phyloP scores from a whole-genome alignment of 2,329 filamentous ascomycete genomes.

The Aspergillus hortae region DNA sequence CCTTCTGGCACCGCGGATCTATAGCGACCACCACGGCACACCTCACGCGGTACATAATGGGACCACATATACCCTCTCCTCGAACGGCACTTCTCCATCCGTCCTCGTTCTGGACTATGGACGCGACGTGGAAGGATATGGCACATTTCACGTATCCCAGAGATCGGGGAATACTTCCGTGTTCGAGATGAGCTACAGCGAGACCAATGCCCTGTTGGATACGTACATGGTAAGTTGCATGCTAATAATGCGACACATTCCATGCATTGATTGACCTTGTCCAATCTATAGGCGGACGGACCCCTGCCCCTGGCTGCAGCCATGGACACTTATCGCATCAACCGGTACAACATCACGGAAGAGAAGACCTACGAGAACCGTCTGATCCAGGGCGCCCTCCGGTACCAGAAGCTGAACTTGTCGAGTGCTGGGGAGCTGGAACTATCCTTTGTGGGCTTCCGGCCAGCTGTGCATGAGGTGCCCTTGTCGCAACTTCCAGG shows the following conservation, averaged over 20 bases:
- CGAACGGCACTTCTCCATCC: neutral
- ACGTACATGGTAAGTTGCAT: slow-evolving; percentile 8
- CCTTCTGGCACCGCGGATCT: no score
- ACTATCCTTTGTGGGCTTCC: slow-evolving; percentile 26
- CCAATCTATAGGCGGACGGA: slow-evolving; percentile 16
- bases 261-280: neutral
- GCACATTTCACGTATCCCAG: slow-evolving; percentile 6
- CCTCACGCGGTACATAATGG: no score
- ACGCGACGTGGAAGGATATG: slow-evolving; percentile 11
- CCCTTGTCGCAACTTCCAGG: slow-evolving; percentile 7
- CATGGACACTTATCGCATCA: slow-evolving; percentile 37
- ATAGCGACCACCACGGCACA: no score
- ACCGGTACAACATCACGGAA: slow-evolving; percentile 31
- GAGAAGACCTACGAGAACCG: slow-evolving; percentile 23
- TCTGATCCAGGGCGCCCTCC: slow-evolving; percentile 36
- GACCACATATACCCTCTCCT: neutral
- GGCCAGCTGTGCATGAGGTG: slow-evolving; percentile 17
- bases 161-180: slow-evolving; percentile 7
- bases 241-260: neutral
- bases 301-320: slow-evolving; percentile 34
- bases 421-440: slow-evolving; percentile 26
- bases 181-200: slow-evolving; percentile 14
- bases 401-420: slow-evolving; percentile 38
- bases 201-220: slow-evolving; percentile 7
- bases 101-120: slow-evolving; percentile 12